Base-by-base conservation (phyloP, 108 stramenopile species). In the Cylindrotheca fusiformis region DNA sequence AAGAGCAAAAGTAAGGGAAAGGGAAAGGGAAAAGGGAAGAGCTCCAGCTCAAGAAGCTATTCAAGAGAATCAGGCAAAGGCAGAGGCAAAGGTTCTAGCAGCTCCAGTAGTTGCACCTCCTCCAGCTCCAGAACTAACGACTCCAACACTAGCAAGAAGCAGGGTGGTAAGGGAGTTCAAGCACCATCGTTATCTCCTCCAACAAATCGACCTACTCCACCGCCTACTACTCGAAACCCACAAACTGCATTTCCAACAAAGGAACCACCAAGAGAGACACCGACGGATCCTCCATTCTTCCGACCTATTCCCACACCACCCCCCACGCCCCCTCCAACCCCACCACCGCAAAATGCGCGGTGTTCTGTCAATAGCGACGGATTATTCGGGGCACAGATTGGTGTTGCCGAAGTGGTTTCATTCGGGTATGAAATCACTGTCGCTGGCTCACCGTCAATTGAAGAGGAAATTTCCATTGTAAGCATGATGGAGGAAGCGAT, bases 331-430 rank as follows among this genome's bases (percentile, higher is more conserved):
- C 20, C 52, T n/a, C 31, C 63, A 10, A 36, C 63, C 1, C 36
- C 36, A 41, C 52, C 63, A 21, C 44, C 45, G 12, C 17, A 22
- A 22, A 8, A 36, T 18, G 28, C 54, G 3, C 6, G 26, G 14
- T 63, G 63, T 52, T 5, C 31, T 10, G 30, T 63, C 8, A 48
- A 28, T 2, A 25, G 32, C 3, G 63, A 63, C 41, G 63, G 63
- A 2, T 36, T 52, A 28, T 63, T 63, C 52, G 63, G 63, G 5
- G 48, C 63, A 0, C 63, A 63, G 49, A 29, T 63, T 19, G 63
- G 63, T 27, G 23, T 63, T 21, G 26, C 63, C n/a, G 47, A 63
- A 63, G 63, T 49, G 33, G 18, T 63, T 25, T 8, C 51, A 23
- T 63, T 63, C 45, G 63, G 25, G 32, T 63, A 63, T 52, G 48